Percentiles rank a stretch among this genome's conserved stretches.
Conservation (phyloP, 2,329 filamentous ascomycete species). For the Xylariales sp. region DNA sequence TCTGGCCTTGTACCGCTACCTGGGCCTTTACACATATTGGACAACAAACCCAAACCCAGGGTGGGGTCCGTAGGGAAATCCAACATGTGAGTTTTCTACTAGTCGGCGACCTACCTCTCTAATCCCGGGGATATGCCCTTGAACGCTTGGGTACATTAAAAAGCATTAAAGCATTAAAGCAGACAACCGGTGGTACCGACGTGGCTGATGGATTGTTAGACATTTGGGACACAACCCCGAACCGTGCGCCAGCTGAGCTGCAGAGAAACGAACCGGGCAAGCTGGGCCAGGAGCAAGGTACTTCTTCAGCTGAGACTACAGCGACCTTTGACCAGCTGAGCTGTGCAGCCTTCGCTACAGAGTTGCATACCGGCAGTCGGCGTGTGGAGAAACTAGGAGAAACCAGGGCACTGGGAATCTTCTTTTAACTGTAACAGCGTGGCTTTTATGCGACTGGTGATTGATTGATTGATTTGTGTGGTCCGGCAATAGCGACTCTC, state of each 20-base stretch:
- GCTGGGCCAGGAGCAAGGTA: constrained; percentile 15
- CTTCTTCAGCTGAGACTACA: constrained; percentile 23
- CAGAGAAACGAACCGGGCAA: constrained; percentile 24
- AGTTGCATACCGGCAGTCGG: constrained; percentile 24
- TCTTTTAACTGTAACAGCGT: neutral
- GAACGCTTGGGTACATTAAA: neutral
- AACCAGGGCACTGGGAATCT: constrained; percentile 26
- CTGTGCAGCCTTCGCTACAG: constrained; percentile 2
- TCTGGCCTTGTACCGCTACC: too few relatives aligned
- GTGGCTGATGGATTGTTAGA: constrained; percentile 27
- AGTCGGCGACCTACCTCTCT: neutral
- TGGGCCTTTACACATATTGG: too few relatives aligned
- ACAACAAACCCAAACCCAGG: too few relatives aligned
- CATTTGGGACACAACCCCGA: constrained; percentile 23
- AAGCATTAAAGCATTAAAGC: neutral
- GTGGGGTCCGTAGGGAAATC: neutral
- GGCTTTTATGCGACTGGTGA: neutral
- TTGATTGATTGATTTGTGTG: neutral
- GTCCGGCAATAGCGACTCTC: constrained; percentile 3
- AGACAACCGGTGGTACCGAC: constrained; percentile 13
- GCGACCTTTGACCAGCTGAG: constrained; percentile 18
- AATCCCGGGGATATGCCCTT: neutral
- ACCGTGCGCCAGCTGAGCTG: constrained; percentile 31
- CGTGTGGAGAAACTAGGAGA: constrained; percentile 23
- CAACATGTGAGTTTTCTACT: constrained; percentile 18